phyloP scores from a whole-genome alignment of 2,329 filamentous ascomycete species.

The Chaetomium sp. region DNA sequence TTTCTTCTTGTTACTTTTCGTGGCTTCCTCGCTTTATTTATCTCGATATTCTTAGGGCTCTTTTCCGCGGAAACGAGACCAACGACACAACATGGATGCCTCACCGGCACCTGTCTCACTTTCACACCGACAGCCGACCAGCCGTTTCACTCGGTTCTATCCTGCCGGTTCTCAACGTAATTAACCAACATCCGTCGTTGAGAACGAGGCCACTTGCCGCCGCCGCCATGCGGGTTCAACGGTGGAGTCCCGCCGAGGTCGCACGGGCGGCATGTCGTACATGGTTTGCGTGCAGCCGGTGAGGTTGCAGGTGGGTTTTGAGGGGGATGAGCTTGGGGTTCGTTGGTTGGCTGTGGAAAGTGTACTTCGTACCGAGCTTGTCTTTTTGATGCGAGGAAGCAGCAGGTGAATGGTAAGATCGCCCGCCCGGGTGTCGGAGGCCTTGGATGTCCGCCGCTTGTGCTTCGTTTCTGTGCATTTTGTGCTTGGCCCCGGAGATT shows the following conservation, averaged over 20 bases:
- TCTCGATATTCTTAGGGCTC: too few species aligned
- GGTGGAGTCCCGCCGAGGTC: slow-evolving; percentile 1
- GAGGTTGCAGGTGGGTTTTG: neutral
- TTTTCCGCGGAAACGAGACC: too few species aligned
- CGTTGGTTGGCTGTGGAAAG: too few species aligned
- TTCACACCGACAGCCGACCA: neutral
- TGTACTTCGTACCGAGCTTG: too few species aligned
- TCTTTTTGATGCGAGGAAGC: too few species aligned
- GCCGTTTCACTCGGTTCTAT: neutral
- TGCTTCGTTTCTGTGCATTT: too few species aligned
- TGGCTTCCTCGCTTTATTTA: neutral
- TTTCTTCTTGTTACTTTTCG: neutral
- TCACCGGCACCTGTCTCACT: neutral
- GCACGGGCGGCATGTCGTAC: slow-evolving; percentile 4
- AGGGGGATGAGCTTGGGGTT: neutral
- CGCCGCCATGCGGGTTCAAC: slow-evolving; percentile 5
- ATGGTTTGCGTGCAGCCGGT: slow-evolving; percentile 10
- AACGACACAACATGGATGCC: too few species aligned
- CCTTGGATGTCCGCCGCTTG: too few species aligned
- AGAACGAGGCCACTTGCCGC: neutral
- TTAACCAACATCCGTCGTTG: neutral
- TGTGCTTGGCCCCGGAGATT: too few species aligned
- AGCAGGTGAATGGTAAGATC: too few species aligned
- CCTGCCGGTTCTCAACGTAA: too few species aligned
- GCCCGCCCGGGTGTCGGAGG: too few species aligned